Evolutionary conservation across 257 asterid genomes (phyloP), one percentile per base, ranked within the genome.

Genomic region (Solanum medicagineum): DNA sequence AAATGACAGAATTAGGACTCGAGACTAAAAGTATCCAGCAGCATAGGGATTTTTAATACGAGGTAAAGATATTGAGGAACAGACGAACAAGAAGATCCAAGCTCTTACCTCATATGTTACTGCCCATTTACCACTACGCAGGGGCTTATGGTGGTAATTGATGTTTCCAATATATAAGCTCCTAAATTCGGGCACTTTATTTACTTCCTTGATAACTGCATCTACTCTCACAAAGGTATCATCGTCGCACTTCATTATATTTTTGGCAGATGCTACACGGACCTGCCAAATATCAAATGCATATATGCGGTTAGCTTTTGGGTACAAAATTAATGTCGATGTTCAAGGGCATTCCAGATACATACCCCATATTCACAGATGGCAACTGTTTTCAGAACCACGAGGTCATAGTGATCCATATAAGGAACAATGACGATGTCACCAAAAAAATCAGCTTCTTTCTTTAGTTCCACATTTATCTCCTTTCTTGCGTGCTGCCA

Each of bases 41-140:
- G 82, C 44, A 8, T 22, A 22, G 11, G 8, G 22, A 73, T 74
- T 47, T 47, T 22, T 22, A 22, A 22, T 13, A 73, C 10, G 40
- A 74, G 60, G 81, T 4, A 7, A n/a, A 45, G 42, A 49, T 24
- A 14, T 8, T 49, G 82, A 49, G 45, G 44, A 47, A 75, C n/a
- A 75, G 17, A 24, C 4, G 15, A 45, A 77, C 47, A 53, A 77
- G 63, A 53, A 26, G 47, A 77, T 53, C 17, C 83, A 26, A 16
- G 36, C 45, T 26, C 20, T 77, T 85, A 94, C 99, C 99, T 94
- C 93, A 51, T 90, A 91, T 56, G 97, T 91, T 74, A 96, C 98
- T 36, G 99, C 98, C 99, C 99, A 96, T 96, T 96, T 96, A 65
- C 98, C 99, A 84, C 95, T 94, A 45, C 98, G 94, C 53, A 90